These are phyloP conservation scores for Corylus americana DNA, from an alignment of 306 rosid genomes.

Conservation along the genomic window DNA sequence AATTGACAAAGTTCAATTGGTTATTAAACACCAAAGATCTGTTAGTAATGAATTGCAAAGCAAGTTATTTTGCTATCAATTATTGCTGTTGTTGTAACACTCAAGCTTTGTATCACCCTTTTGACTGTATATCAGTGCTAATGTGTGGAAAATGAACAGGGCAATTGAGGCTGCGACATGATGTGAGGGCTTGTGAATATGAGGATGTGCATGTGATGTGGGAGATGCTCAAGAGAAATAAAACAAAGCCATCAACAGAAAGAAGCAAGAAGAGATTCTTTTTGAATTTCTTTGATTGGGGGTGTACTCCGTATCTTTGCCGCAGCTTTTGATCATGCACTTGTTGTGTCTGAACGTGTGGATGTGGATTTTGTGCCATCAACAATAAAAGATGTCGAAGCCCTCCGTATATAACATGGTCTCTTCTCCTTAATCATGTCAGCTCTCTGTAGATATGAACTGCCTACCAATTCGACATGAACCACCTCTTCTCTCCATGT, in stretches of 20 bases:
- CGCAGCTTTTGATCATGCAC: slow-evolving; percentile 29
- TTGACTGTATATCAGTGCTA: background rate
- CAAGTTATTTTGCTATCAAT: too few relatives aligned
- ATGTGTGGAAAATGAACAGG: slow-evolving; percentile 44
- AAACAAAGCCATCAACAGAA: slow-evolving; percentile 35
- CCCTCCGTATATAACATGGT: slow-evolving; percentile 28
- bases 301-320: slow-evolving; percentile 47
- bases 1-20: background rate
- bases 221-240: slow-evolving; percentile 70
- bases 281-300: slow-evolving; percentile 58
- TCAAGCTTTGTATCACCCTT: background rate
- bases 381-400: slow-evolving; percentile 28
- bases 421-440: slow-evolving; percentile 26
- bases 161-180: slow-evolving; percentile 50
- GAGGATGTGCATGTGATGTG: slow-evolving; percentile 89
- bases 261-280: slow-evolving; percentile 34
- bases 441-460: slow-evolving; percentile 38
- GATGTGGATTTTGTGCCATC: slow-evolving; percentile 28
- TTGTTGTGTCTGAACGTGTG: slow-evolving; percentile 28
- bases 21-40: background rate
- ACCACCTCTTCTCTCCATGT: slow-evolving; percentile 18
- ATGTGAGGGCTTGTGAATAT: slow-evolving; percentile 68
- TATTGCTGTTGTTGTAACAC: too few relatives aligned
- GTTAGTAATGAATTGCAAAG: background rate
- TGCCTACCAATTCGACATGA: slow-evolving; percentile 23